Conservation (phyloP, 805 yeast genomes). For the Jamesozyma gamospora region DNA sequence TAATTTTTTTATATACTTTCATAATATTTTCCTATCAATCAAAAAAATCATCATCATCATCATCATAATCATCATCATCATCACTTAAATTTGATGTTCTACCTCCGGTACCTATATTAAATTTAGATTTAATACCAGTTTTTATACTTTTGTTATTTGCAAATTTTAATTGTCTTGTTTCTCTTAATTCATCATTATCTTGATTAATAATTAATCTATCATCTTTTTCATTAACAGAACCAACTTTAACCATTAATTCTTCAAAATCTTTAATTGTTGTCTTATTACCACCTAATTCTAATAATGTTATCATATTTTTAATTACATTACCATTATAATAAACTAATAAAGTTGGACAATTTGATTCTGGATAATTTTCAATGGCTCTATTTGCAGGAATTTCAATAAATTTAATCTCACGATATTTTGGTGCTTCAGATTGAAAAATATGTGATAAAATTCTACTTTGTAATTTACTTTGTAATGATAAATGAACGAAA, state of each 20-base stretch:
- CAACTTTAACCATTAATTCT: slow-evolving; percentile 52
- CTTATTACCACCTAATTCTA: slow-evolving; percentile 76
- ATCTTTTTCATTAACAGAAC: slow-evolving; percentile 59
- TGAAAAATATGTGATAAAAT: slow-evolving; percentile 50
- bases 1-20: neutral
- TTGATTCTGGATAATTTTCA: slow-evolving; percentile 81
- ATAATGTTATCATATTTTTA: slow-evolving; percentile 71
- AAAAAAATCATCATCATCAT: slow-evolving; percentile 40
- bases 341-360: slow-evolving; percentile 83
- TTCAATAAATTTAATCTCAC: slow-evolving; percentile 83
- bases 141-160: slow-evolving; percentile 41
- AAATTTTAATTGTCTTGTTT: slow-evolving; percentile 46
- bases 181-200: slow-evolving; percentile 47
- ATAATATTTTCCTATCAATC: slow-evolving; percentile 26
- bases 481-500: slow-evolving; percentile 65
- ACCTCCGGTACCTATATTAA: slow-evolving; percentile 29
- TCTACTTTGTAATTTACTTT: slow-evolving; percentile 63
- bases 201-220: slow-evolving; percentile 53
- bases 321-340: slow-evolving; percentile 71
- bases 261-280: slow-evolving; percentile 65
- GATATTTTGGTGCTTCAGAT: slow-evolving; percentile 53
- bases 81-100: slow-evolving; percentile 32
- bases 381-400: slow-evolving; percentile 86
- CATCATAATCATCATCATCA: slow-evolving; percentile 35
- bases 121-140: slow-evolving; percentile 26